Conservation (phyloP, 768 basidiomycete genomes). For the Mycena rebaudengoi region DNA sequence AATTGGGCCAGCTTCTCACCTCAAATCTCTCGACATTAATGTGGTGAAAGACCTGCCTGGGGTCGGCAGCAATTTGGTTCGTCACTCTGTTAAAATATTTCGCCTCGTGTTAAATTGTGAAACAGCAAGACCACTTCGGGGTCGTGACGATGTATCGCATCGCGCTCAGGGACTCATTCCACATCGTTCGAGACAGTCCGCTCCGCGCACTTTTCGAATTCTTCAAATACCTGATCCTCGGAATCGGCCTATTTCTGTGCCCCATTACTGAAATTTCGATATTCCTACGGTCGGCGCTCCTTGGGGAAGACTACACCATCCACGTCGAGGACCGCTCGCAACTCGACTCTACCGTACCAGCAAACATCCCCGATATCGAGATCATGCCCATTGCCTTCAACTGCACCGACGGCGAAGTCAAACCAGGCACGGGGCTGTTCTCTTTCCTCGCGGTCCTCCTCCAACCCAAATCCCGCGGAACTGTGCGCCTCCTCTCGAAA, state of each 20-base stretch:
- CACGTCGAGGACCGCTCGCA: neutral
- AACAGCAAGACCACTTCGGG: neutral
- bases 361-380: neutral
- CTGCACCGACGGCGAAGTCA: neutral
- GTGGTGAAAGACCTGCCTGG: too few species aligned
- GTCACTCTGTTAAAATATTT: too few species aligned
- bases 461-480: constrained; percentile 31
- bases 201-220: neutral
- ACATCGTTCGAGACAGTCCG: neutral
- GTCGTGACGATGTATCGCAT: neutral
- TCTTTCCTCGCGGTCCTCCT: constrained; percentile 10
- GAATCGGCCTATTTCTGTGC: neutral
- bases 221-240: neutral
- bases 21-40: too few species aligned
- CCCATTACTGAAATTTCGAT: neutral
- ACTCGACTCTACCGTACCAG: neutral
- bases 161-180: neutral
- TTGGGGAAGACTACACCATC: neutral
- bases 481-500: constrained; percentile 34
- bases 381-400: neutral
- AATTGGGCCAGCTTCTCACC: too few species aligned
- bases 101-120: too few species aligned
- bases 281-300: neutral
- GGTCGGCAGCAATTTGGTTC: too few species aligned
- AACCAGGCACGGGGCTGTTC: neutral